These are phyloP conservation scores for Aureobasidium sp. DNA, from an alignment of 2,329 filamentous ascomycete species.

Conservation along the genomic window DNA sequence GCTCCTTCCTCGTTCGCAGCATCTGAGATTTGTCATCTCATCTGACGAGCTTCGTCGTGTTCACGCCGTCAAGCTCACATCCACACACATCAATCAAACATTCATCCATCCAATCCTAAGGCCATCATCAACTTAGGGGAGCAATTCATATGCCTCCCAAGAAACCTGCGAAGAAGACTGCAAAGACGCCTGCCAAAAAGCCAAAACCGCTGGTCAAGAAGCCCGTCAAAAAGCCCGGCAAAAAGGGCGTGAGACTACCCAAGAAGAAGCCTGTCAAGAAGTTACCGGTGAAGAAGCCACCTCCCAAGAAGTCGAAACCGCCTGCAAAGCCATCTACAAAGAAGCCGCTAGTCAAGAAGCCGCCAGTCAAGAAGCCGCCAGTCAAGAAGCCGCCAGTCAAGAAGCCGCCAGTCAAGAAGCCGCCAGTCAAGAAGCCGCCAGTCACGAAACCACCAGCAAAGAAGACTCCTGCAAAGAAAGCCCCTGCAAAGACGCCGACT, in stretches of 20 bases:
- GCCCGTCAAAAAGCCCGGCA: neutral
- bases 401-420: neutral
- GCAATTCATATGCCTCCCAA: neutral
- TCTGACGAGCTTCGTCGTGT: neutral
- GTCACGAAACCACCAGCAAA: neutral
- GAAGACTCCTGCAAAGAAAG: neutral
- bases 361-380: neutral
- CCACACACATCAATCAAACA: neutral
- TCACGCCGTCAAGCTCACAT: neutral
- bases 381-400: neutral
- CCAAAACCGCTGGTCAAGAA: neutral
- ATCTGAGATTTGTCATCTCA: neutral
- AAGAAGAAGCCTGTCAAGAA: neutral
- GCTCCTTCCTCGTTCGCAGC: neutral
- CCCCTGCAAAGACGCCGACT: neutral
- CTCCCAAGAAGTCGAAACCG: neutral
- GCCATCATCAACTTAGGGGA: neutral
- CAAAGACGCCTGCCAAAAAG: neutral
- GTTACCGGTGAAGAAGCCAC: neutral
- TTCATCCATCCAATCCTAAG: neutral
- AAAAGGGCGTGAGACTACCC: neutral
- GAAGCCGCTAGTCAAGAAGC: neutral
- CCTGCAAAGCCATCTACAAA: neutral
- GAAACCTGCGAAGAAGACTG: neutral
- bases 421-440: neutral